These are phyloP conservation scores for Spathaspora gorwiae DNA, from an alignment of 805 yeast genomes.

Conservation along the genomic window DNA sequence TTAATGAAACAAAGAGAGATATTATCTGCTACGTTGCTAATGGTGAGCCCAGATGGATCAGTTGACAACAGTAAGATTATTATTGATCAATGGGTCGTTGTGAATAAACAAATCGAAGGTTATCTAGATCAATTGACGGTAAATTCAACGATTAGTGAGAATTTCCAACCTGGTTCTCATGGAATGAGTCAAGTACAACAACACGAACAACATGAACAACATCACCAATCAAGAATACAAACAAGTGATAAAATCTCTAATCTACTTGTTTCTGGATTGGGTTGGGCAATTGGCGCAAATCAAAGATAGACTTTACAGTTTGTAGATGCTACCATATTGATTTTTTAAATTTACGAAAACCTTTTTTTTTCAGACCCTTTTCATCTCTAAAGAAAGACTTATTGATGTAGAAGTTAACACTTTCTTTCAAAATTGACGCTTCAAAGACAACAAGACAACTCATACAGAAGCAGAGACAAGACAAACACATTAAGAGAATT, in stretches of 20 bases:
- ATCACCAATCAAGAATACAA: slow-evolving; percentile 27
- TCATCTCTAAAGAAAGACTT: neutral
- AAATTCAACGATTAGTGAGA: neutral
- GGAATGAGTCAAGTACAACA: slow-evolving; percentile 19
- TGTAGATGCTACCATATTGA: neutral
- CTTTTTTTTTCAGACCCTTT: neutral
- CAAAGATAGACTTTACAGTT: neutral
- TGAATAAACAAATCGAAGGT: slow-evolving; percentile 34
- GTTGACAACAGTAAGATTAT: slow-evolving; percentile 50
- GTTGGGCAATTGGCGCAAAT: slow-evolving; percentile 62
- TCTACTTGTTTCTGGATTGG: slow-evolving; percentile 50
- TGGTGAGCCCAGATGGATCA: slow-evolving; percentile 38
- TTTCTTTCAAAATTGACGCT: neutral
- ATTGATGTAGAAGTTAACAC: neutral
- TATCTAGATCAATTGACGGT: slow-evolving; percentile 1
- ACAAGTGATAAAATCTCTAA: slow-evolving; percentile 47
- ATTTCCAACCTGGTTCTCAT: neutral
- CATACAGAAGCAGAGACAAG: neutral
- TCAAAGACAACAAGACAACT: neutral
- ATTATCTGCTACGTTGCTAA: slow-evolving; percentile 46
- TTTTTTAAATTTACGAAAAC: neutral
- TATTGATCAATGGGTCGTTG: slow-evolving; percentile 57
- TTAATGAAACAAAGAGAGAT: slow-evolving; percentile 51
- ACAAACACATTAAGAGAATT: too few species aligned
- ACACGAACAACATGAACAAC: slow-evolving; percentile 26